A percentile compares a stretch with the other conserved stretches of the same genome.
These are phyloP conservation scores for Fusarium oxysporum DNA, from an alignment of 2,329 filamentous ascomycete genomes.

Conservation along the genomic window DNA sequence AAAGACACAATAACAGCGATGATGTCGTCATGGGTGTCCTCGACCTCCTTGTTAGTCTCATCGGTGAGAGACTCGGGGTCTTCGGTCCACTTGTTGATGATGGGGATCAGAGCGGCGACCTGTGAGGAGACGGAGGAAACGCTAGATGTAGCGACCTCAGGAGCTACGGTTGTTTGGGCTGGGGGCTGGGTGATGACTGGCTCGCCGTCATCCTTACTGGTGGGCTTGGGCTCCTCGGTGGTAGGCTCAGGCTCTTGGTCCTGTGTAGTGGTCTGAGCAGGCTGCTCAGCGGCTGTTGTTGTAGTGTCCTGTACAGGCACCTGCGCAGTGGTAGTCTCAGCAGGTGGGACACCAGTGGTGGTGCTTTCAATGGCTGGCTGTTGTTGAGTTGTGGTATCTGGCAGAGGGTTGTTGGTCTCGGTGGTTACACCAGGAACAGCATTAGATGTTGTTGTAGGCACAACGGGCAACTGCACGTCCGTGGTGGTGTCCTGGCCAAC, in stretches of 20 bases:
- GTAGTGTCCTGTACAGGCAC: not conserved
- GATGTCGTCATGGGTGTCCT: constrained; percentile 19
- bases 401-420: not conserved
- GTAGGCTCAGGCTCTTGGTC: not conserved
- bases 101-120: constrained; percentile 22
- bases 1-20: constrained; percentile 15
- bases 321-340: constrained; percentile 3
- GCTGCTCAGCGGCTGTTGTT: not conserved
- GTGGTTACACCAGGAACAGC: not conserved
- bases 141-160: constrained; percentile 18
- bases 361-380: not conserved
- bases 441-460: not conserved
- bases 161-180: constrained; percentile 15
- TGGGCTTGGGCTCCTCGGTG: not conserved
- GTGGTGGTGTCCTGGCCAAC: not conserved
- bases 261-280: not conserved
- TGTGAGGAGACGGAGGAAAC: constrained; percentile 31
- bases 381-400: not conserved
- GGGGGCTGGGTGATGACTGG: constrained; percentile 26
- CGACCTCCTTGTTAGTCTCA: constrained; percentile 28
- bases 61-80: constrained; percentile 24
- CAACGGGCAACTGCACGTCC: not conserved
- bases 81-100: constrained; percentile 32
- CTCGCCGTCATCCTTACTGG: not conserved
- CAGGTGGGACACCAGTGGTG: not conserved